phyloP scores from a whole-genome alignment of 768 basidiomycete genomes.

The Tulasnella sp. region DNA sequence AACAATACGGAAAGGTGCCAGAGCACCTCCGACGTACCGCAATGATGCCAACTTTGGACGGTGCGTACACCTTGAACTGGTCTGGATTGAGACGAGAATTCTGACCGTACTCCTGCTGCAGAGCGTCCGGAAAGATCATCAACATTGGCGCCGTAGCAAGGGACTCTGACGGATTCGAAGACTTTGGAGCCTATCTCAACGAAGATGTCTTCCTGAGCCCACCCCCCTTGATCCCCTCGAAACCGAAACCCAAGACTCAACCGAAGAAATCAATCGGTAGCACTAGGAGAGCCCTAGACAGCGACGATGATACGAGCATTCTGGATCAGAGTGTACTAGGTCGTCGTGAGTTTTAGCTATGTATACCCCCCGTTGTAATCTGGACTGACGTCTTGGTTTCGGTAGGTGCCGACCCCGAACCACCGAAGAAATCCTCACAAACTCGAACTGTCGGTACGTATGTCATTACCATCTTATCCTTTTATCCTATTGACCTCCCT shows the following conservation, averaged over 20 bases:
- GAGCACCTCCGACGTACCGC: conserved; percentile 23
- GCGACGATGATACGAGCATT: neutral
- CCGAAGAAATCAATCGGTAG: neutral
- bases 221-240: conserved; percentile 11
- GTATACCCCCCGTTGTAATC: neutral
- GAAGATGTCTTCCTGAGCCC: conserved; percentile 25
- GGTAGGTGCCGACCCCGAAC: neutral
- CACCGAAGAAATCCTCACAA: neutral
- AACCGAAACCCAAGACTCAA: conserved; percentile 8
- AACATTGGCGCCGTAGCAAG: conserved; percentile 16
- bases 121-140: conserved; percentile 28
- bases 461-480: neutral
- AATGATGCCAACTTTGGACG: conserved; percentile 25
- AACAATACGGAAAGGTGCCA: neutral
- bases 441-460: neutral
- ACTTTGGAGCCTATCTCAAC: conserved; percentile 27
- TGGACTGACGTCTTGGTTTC: conserved; percentile 1
- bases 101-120: neutral
- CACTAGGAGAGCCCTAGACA: neutral
- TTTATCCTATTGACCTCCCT: neutral
- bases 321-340: neutral
- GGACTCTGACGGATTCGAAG: conserved; percentile 30
- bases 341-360: neutral
- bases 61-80: neutral
- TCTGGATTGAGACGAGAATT: neutral